Base-by-base conservation (phyloP, 345 rosid species). In the Melaleuca alternifolia region DNA sequence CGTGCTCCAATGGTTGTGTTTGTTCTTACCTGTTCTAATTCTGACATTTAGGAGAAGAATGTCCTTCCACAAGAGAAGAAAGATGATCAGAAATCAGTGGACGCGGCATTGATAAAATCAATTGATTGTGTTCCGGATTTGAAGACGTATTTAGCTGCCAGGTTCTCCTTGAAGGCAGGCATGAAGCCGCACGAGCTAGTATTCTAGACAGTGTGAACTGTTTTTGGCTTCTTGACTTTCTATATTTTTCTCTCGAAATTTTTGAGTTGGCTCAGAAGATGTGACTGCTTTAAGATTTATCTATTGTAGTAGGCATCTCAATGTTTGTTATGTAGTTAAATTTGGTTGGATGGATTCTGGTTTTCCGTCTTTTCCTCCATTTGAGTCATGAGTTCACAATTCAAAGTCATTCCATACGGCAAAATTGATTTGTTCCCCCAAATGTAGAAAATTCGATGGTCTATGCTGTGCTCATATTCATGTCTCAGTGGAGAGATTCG, bases 161-260 rank as follows among this genome's bases (percentile, higher is more conserved):
- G 98, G 88, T 97, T 97, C 89, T 96, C 99, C 12, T 92, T 94
- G 33, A 93, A 90, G 91, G 90, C 93, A 2, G 96, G 96, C 90
- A 94, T 93, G 95, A 95, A 95, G 83, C 99, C 96, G 82, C 96
- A 93, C 71, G 96, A 96, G 91, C 96, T 95, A 87, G 93, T 93
- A 37, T 96, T 96, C 89, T 95, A 95, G 86, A 51, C 52, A 82
- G 10, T 51, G 3, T 48, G 54, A 51, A 26, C 41, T 82, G 53
- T 50, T 82, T 82, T 14, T 51, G 52, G 54, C 37, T 71, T 71
- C 23, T 26, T 3, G 44, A 71, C 48, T 71, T 71, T 71, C 81
- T 37, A 18, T 37, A 71, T 37, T 50, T 26, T 3, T 50, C 24
- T 23, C 84, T 51, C 54, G 41, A 82, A 82, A 82, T 82, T 82